Evolutionary conservation across 2,329 filamentous ascomycete genomes (phyloP), one percentile per base, ranked within the genome.

Genomic region (Colletotrichum tofieldiae): DNA sequence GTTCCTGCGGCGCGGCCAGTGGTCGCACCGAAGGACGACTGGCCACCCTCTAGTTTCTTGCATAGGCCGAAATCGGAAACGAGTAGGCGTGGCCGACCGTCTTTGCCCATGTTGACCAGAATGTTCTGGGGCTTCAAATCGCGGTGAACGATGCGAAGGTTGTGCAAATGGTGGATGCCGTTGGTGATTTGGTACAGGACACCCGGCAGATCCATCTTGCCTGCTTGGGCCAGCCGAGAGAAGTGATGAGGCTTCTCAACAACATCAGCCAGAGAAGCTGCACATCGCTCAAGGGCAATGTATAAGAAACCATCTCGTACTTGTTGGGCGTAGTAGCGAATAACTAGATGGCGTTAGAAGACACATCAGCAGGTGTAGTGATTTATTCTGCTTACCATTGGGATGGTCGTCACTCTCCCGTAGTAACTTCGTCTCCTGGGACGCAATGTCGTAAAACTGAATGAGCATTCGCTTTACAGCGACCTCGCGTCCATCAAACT

Each of bases 91-190:
- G 95, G 92, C 45, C 88, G 90, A 52, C 90, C 90, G 71, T 91
- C 88, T 76, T 92, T 91, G 75, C 88, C 91, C 84, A 92, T 91
- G 43, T 91, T 90, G 71, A 98, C 95, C 1, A 99, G 87, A 62
- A 99, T 98, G 77, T 99, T 99, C 78, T 99, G 96, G 0, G 96
- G 96, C 81, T 99, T 99, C 78, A 99, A 89, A 79, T 99, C 96
- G 65, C 96, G 93, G 81, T 99, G 96, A 3, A 99, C 97, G 78
- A 99, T 98, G 73, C 96, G 93, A 54, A 98, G 88, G 23, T 92
- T 93, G 82, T 99, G 96, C 12, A 99, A 86, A 81, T 98, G 95
- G 70, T 92, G 92, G 39, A 99, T 89, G 45, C 96, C 96, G 67
- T 93, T 93, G 2, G 95, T 94, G 73, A 99, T 95, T 80, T 99